Percentiles rank a stretch among this genome's conserved stretches.
phyloP scores from a whole-genome alignment of 176 grass and related monocot species.

The Oryza australiensis region DNA sequence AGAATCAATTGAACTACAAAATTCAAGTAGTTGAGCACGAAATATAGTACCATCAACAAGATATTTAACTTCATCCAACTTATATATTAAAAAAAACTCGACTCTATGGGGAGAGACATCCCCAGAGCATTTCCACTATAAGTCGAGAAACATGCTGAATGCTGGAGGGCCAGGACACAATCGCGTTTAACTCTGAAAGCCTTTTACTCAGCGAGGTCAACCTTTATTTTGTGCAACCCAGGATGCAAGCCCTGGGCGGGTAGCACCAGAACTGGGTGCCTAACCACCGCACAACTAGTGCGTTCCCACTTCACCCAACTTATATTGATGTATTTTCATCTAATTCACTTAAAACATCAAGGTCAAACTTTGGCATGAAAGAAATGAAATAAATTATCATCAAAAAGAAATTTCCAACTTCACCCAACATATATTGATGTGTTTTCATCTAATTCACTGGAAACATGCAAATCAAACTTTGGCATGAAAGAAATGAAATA shows the following conservation, averaged over 20 bases:
- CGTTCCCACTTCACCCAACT: neutral
- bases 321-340: neutral
- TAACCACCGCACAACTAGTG: too few species aligned
- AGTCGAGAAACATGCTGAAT: too few species aligned
- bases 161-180: too few species aligned
- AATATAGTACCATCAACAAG: neutral
- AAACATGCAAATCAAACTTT: neutral
- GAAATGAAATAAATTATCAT: neutral
- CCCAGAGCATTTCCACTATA: too few species aligned
- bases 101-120: too few species aligned
- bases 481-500: neutral
- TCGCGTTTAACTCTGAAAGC: too few species aligned
- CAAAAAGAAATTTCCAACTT: neutral
- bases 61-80: neutral
- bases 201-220: too few species aligned
- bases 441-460: neutral
- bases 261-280: too few species aligned
- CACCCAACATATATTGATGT: neutral
- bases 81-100: too few species aligned
- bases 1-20: constrained; percentile 20
- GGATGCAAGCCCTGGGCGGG: too few species aligned
- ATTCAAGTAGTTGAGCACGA: neutral
- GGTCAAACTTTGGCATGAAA: neutral
- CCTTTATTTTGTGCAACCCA: too few species aligned
- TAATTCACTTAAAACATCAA: neutral